Base-by-base conservation (phyloP, 768 basidiomycete species). In the Podaxis sp. region DNA sequence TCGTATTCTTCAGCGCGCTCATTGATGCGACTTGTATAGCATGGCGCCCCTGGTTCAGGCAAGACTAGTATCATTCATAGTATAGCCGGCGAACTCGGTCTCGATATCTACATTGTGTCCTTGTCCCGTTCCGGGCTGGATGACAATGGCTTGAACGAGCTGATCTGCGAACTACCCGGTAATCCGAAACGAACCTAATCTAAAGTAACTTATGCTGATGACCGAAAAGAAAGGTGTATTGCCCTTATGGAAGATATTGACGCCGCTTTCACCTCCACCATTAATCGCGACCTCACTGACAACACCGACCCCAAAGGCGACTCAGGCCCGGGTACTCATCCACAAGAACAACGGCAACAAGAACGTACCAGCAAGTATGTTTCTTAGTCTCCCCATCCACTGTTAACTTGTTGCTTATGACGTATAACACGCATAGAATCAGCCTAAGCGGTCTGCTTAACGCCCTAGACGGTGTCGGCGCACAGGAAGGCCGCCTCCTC, bases 201-300 rank as follows among this genome's bases (percentile, higher is more conserved):
- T 56, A 60, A 2, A 41, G 60, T 11, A 41, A 61, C n/a, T 40
- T 40, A 40, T 17, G n/a, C 41, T 46, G 53, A 59, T 48, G 54
- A 65, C 37, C n/a, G 20, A 8, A 28, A 37, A 79, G 79, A 85
- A 61, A 79, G 80, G 66, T 91, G 87, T 67, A 88, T 93, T 61
- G 84, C 87, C 4, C 78, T 94, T 38, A 91, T 94, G 84, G 91
- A 93, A 72, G 92, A 93, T 70, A 88, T 93, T 58, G 92, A 94
- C 66, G 89, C 87, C 2, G 91, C 90, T 2, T 90, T 93, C 74
- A 76, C 75, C 36, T 75, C 77, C 56, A 72, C 69, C 22, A 59
- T 83, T n/a, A 82, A 78, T 63, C 80, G 81, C 15, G 80, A 80
- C 37, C 38, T 40, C 15, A 17, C 15, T 3, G 38, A 40, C 15